A percentile compares a stretch with the other conserved stretches of the same genome.
Evolutionary conservation across 23 red algal species (phyloP).

Genomic region (Gracilariopsis chorda): DNA sequence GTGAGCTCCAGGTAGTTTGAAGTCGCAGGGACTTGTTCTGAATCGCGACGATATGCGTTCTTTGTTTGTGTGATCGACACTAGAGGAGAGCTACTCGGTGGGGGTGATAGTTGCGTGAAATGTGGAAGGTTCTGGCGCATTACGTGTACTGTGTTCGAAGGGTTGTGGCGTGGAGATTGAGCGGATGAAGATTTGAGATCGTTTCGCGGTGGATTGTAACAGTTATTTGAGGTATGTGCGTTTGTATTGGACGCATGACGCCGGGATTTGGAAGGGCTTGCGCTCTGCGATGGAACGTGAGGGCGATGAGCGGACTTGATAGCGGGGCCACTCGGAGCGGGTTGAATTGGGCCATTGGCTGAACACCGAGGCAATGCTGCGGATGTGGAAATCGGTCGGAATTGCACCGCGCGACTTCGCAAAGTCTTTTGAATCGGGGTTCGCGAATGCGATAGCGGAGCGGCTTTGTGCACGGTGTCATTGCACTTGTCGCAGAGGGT

Average conservation of each 20-base stretch:
- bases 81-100: not conserved
- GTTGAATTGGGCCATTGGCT: not conserved
- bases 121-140: not conserved
- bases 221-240: no score
- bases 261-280: not conserved
- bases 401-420: conserved; percentile 24
- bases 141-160: not conserved
- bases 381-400: not conserved
- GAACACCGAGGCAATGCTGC: not conserved
- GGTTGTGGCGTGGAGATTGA: not conserved
- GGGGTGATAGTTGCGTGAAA: not conserved
- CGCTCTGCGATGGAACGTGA: not conserved
- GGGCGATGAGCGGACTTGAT: not conserved
- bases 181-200: not conserved
- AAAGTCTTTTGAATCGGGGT: conserved; percentile 27
- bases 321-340: not conserved
- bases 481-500: conserved; percentile 30
- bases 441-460: not conserved
- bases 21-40: no score
- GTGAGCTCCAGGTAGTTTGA: no score
- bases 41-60: no score
- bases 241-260: no score
- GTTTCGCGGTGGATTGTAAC: no score
- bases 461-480: conserved; percentile 5
- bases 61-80: no score